Evolutionary conservation across 495 filamentous ascomycete species (phyloP).

Genomic region (Melanomma pulvis-pyrius): DNA sequence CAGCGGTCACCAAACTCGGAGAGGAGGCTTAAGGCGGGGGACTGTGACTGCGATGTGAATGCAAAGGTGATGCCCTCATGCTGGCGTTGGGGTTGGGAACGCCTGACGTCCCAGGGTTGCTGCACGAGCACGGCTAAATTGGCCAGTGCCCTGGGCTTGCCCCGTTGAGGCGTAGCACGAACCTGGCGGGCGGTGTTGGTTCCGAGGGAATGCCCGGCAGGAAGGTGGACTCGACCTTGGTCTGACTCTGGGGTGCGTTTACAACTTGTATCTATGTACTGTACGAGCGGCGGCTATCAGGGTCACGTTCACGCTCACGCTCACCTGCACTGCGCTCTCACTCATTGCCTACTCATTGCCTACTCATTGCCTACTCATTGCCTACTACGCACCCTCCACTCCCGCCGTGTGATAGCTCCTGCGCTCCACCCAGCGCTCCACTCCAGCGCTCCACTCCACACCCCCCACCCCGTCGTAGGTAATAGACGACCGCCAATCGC

Average conservation of each 20-base stretch:
- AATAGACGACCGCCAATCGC: background rate
- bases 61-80: slow-evolving; percentile 3
- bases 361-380: background rate
- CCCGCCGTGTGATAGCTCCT: background rate
- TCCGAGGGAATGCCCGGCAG: background rate
- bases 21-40: background rate
- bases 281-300: no score
- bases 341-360: background rate
- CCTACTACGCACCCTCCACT: background rate
- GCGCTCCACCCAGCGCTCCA: no score
- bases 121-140: no score
- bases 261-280: background rate
- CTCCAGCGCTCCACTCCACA: no score
- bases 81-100: slow-evolving; percentile 4
- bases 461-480: background rate
- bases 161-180: background rate
- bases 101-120: background rate
- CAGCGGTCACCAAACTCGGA: background rate
- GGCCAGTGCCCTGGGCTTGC: background rate
- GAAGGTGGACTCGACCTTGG: background rate
- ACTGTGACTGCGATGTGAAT: background rate
- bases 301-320: background rate
- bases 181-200: slow-evolving; percentile 8
- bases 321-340: background rate
- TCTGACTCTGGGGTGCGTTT: background rate